Evolutionary conservation across 1,284 basidiomycete species (phyloP).

Genomic region (Kwoniella shivajii): DNA sequence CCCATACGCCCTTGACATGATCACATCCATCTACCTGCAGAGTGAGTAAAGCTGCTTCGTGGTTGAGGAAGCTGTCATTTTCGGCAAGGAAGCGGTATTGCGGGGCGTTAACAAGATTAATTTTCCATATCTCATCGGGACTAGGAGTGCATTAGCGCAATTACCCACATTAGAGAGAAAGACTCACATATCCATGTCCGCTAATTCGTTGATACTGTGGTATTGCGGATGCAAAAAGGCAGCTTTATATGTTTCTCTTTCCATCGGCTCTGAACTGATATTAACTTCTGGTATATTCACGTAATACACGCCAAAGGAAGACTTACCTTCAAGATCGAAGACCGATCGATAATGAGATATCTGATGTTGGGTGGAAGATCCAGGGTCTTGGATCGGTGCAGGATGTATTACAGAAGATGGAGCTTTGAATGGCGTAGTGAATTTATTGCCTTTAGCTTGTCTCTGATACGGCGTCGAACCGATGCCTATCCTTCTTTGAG

Average conservation of each 20-base stretch:
- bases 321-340: slow-evolving; percentile 32
- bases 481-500: slow-evolving; percentile 45
- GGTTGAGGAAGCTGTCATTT: slow-evolving; percentile 24
- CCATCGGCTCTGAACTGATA: slow-evolving; percentile 20
- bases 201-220: slow-evolving; percentile 60
- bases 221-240: slow-evolving; percentile 61
- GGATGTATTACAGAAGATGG: slow-evolving; percentile 1
- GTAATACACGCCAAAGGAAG: neutral
- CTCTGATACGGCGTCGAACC: slow-evolving; percentile 28
- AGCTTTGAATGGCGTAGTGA: slow-evolving; percentile 50
- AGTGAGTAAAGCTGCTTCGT: slow-evolving; percentile 27
- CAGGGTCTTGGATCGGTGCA: neutral
- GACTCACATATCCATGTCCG: slow-evolving; percentile 66
- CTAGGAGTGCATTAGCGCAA: slow-evolving; percentile 22
- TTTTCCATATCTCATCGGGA: slow-evolving; percentile 61
- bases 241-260: slow-evolving; percentile 31
- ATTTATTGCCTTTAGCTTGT: slow-evolving; percentile 28
- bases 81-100: slow-evolving; percentile 66
- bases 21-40: slow-evolving; percentile 37
- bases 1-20: slow-evolving; percentile 62
- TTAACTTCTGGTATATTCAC: neutral
- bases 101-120: slow-evolving; percentile 63
- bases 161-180: neutral
- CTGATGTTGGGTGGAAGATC: neutral
- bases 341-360: slow-evolving; percentile 23